Base-by-base conservation (phyloP, 139 green algal genomes). In the Axilococcus clingmanii region DNA sequence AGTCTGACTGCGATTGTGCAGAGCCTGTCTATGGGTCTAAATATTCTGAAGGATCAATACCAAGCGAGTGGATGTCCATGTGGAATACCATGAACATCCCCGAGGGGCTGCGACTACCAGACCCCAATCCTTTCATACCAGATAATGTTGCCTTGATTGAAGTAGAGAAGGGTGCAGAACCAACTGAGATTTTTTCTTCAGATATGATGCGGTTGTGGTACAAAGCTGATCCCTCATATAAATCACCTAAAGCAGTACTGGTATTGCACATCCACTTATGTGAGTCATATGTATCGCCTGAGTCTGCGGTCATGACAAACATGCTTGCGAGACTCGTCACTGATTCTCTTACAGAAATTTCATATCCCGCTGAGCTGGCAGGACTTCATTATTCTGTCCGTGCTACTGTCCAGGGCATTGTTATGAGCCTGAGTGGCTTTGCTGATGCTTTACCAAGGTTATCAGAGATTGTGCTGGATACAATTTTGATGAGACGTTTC, bases 281-380 rank as follows among this genome's bases (percentile, higher is more conserved):
- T 29, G 58, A 74, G 19, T 69, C 63, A 3, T 94, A 91, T 35
- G 15, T 29, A 6, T 66, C 57, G 14, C 84, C 84, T 8, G 66
- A 80, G 45, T 34, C 63, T 0, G 76, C 75, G 15, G 75, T 92
- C 35, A 56, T 82, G 41, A 82, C 75, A 1, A 61, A 78, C 30
- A 57, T 96, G 32, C 77, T 82, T 20, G 52, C 73, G 7, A 83
- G 81, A 48, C 65, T 96, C 25, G 51, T 94, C 32, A 61, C 54
- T 7, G 88, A 96, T 61, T 66, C 72, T 33, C 75, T 96, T 12
- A 86, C 86, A 35, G 86, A 94, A 62, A 50, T 91, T 5, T 66
- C 81, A 3, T 95, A 95, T 63, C 60, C 73, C 29, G 87, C 87
- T 25, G 75, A 93, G 55, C 68, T 96, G 48, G 87, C 88, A 23